Evolutionary conservation across 768 basidiomycete genomes (phyloP).

Genomic region (Mycena rebaudengoi): DNA sequence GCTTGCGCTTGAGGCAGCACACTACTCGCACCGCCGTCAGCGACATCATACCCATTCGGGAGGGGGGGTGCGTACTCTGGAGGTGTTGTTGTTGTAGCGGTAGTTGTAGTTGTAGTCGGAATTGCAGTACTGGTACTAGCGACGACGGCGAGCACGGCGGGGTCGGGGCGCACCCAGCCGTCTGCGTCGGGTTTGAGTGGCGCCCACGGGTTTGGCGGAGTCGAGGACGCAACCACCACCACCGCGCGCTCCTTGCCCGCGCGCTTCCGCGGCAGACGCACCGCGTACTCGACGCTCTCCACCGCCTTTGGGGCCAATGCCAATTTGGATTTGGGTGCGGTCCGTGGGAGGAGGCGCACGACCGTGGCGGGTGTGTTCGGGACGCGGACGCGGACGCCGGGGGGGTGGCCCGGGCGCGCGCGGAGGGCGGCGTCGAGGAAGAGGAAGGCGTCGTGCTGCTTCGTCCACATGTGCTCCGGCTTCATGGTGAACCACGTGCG

Average conservation of each 20-base stretch:
- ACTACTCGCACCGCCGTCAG: no score
- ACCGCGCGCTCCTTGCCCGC: slow-evolving; percentile 9
- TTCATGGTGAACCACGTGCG: slow-evolving; percentile 78
- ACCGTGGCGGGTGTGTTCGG: slow-evolving; percentile 57
- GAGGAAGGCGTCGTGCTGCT: slow-evolving; percentile 80
- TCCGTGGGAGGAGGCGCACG: slow-evolving; percentile 46
- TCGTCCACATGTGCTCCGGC: slow-evolving; percentile 85
- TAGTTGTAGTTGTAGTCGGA: neutral
- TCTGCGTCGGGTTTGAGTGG: slow-evolving; percentile 24
- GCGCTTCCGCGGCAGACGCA: slow-evolving; percentile 22
- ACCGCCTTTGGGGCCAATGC: slow-evolving; percentile 24
- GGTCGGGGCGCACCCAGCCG: slow-evolving; percentile 26
- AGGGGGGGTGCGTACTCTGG: no score
- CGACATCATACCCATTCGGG: no score
- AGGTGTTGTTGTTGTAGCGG: no score
- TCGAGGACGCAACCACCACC: neutral
- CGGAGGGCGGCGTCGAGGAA: slow-evolving; percentile 69
- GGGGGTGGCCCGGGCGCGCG: slow-evolving; percentile 63
- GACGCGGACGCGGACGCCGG: slow-evolving; percentile 68
- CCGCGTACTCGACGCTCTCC: slow-evolving; percentile 7
- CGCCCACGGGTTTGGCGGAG: neutral
- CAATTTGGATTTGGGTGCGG: slow-evolving; percentile 22
- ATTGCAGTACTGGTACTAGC: slow-evolving; percentile 7
- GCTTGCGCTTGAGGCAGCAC: no score
- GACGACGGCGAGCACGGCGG: slow-evolving; percentile 16